Percentiles rank a stretch among this genome's conserved stretches.
Evolutionary conservation across 495 filamentous ascomycete genomes (phyloP).

Genomic region (Amorphotheca resinae): DNA sequence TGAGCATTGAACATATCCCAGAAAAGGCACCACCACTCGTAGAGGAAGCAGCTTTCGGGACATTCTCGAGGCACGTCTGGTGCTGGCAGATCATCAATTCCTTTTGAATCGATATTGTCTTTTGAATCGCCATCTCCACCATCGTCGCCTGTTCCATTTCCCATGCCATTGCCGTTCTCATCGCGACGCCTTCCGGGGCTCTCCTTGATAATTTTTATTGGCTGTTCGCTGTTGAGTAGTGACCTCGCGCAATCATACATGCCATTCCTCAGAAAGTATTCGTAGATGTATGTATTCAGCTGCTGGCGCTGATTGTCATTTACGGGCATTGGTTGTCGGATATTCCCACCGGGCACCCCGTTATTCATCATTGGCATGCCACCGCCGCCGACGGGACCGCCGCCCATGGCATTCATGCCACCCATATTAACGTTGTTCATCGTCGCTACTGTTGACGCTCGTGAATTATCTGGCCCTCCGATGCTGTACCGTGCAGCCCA

Average conservation of each 20-base stretch:
- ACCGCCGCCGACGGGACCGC: constrained; percentile 46
- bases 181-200: constrained; percentile 47
- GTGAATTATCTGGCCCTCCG: constrained; percentile 13
- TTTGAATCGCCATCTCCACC: constrained; percentile 73
- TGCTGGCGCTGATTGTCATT: constrained; percentile 27
- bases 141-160: constrained; percentile 71
- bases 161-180: constrained; percentile 39
- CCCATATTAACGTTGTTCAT: constrained; percentile 70
- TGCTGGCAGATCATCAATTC: constrained; percentile 65
- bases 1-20: constrained; percentile 87
- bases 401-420: constrained; percentile 52
- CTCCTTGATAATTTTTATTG: constrained; percentile 44
- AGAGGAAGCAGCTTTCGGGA: constrained; percentile 64
- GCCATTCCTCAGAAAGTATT: constrained; percentile 77
- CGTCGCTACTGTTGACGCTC: constrained; percentile 16
- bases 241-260: constrained; percentile 71
- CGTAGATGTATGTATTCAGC: constrained; percentile 95
- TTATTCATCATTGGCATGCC: constrained; percentile 63
- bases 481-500: constrained; percentile 3
- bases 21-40: constrained; percentile 93
- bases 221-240: constrained; percentile 49
- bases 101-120: constrained; percentile 58
- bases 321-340: constrained; percentile 18
- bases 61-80: constrained; percentile 51
- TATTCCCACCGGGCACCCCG: constrained; percentile 22